Evolutionary conservation across 768 basidiomycete genomes (phyloP), one percentile per base, ranked within the genome.

Genomic region (Lactarius sp.): DNA sequence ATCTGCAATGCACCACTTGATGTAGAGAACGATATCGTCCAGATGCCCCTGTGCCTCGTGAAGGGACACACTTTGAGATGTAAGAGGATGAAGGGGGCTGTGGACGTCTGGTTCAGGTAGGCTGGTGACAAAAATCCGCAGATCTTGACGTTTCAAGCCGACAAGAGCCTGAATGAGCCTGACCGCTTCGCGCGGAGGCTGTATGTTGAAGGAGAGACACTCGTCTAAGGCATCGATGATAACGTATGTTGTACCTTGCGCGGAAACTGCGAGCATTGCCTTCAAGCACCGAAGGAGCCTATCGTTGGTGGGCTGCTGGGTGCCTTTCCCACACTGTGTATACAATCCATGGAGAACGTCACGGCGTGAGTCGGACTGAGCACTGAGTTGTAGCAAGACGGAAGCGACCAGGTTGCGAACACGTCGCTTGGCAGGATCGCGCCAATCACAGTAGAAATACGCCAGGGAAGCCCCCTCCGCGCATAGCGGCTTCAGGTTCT

Each of bases 211-310:
- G 9, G 53, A 61, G 33, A 51, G 60, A 37, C 67, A 69, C 61
- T 72, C 71, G 36, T 72, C 71, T 1, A 72, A 55, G 0, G 61
- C 71, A 49, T 72, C 71, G 34, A 72, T 33, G 3, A 72, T 50
- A 44, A 72, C 55, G 41, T 68, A 71, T 0, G 64, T 67, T 18
- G n/a, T 49, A 16, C 52, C 52, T 13, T 54, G 37, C n/a, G 31
- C 36, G 44, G 44, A 22, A 33, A 39, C 20, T 39, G 41, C 51
- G 37, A 68, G 55, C 47, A 68, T 52, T 20, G 53, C 54, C 20
- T 58, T 49, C 44, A 72, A 54, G 8, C 59, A 69, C 7, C 62
- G 44, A 13, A 64, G 27, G 22, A 72, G 60, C 4, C 7, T 3
- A 1, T 67, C 59, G 20, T 50, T 33, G 10, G 13, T 50, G 20